Conservation (phyloP, 345 rosid species). For the Turritis glabra region DNA sequence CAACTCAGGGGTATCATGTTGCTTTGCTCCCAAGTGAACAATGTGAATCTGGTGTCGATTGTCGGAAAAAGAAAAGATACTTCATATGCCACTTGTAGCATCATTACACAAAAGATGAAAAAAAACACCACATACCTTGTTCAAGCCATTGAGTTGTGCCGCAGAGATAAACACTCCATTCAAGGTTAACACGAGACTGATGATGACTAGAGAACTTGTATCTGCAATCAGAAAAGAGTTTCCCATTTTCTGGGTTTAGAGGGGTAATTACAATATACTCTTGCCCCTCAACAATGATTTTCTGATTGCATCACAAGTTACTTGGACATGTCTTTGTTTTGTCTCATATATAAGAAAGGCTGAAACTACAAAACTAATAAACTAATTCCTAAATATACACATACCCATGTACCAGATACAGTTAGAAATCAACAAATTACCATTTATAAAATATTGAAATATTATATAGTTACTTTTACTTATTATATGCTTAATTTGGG, state of each 20-base stretch:
- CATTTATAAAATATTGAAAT: not conserved
- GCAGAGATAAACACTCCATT: constrained; percentile 11
- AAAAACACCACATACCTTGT: constrained; percentile 13
- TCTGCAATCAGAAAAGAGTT: constrained; percentile 10
- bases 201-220: constrained; percentile 25
- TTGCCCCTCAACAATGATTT: constrained; percentile 1
- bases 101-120: not conserved
- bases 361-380: not conserved
- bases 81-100: not conserved
- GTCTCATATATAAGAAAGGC: constrained; percentile 5
- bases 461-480: not conserved
- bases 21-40: constrained; percentile 61
- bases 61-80: not conserved
- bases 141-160: not conserved
- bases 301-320: constrained; percentile 12
- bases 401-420: not conserved
- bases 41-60: constrained; percentile 49
- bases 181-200: constrained; percentile 19
- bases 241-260: not conserved
- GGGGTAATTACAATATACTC: no score
- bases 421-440: constrained; percentile 8
- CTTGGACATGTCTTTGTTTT: not conserved
- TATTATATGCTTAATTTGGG: constrained; percentile 15
- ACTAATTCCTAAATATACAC: constrained; percentile 19
- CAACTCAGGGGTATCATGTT: constrained; percentile 44